phyloP scores from a whole-genome alignment of 768 basidiomycete genomes.

The Phanerodontia chrysosporium region DNA sequence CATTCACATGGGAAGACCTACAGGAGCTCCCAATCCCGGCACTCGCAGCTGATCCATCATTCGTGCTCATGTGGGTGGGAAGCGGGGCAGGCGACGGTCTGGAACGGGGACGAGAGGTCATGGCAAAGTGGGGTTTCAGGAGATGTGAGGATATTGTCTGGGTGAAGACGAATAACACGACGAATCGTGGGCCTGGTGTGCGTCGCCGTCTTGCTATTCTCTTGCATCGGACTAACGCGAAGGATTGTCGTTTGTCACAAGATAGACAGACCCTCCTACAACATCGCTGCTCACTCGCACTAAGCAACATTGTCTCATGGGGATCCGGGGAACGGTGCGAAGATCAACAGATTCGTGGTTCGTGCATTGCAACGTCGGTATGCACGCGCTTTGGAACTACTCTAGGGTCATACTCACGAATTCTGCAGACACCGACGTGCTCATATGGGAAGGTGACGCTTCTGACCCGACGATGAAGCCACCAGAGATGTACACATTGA shows the following conservation, averaged over 20 bases:
- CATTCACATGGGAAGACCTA: constrained; percentile 82
- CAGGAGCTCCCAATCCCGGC: constrained; percentile 77
- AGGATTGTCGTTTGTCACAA: not conserved
- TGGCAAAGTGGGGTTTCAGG: constrained; percentile 92
- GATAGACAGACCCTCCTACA: constrained; percentile 79
- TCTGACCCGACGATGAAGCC: constrained; percentile 83
- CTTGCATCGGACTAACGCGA: not conserved
- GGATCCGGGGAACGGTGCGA: constrained; percentile 94
- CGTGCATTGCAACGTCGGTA: constrained; percentile 96
- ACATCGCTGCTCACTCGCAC: constrained; percentile 83
- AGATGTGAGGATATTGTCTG: constrained; percentile 98
- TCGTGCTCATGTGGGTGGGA: constrained; percentile 95
- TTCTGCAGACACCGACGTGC: constrained; percentile 82
- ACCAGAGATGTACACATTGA: constrained; percentile 91
- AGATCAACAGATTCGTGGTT: constrained; percentile 94
- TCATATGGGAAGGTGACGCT: constrained; percentile 93
- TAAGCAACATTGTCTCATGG: constrained; percentile 96
- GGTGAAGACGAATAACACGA: constrained; percentile 85
- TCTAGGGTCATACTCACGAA: not conserved
- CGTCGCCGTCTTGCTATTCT: constrained; percentile 21
- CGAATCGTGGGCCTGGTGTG: constrained; percentile 73
- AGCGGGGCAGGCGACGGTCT: constrained; percentile 86
- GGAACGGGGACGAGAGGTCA: constrained; percentile 85
- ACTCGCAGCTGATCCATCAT: constrained; percentile 87
- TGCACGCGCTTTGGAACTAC: constrained; percentile 25